These are phyloP conservation scores for Suzukiozyma palmioleophila DNA, from an alignment of 1,139 yeast genomes.

Conservation along the genomic window DNA sequence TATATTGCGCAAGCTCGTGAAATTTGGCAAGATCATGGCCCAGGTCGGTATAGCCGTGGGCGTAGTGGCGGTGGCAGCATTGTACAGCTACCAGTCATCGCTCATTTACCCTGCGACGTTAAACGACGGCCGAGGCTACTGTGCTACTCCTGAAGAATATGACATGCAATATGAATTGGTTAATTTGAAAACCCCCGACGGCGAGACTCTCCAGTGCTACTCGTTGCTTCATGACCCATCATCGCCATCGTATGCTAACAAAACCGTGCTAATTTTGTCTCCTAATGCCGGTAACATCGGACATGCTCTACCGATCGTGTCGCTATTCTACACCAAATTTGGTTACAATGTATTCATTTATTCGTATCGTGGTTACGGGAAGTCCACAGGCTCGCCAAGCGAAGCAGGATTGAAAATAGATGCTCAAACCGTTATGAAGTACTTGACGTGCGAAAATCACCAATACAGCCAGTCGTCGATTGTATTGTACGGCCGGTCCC, in stretches of 20 bases:
- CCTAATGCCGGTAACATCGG: slow-evolving; percentile 99
- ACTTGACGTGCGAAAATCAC: slow-evolving; percentile 48
- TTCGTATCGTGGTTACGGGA: slow-evolving; percentile 91
- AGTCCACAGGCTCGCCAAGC: slow-evolving; percentile 71
- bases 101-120: slow-evolving; percentile 80
- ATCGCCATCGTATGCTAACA: slow-evolving; percentile 42
- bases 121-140: slow-evolving; percentile 70
- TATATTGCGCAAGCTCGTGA: slow-evolving; percentile 8
- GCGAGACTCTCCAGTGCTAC: slow-evolving; percentile 43
- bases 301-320: slow-evolving; percentile 79
- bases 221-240: slow-evolving; percentile 45
- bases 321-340: slow-evolving; percentile 59
- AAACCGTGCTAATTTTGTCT: slow-evolving; percentile 73
- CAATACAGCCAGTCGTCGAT: slow-evolving; percentile 51
- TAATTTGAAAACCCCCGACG: slow-evolving; percentile 63
- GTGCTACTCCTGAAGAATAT: slow-evolving; percentile 74
- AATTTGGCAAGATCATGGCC: slow-evolving; percentile 15
- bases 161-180: slow-evolving; percentile 62
- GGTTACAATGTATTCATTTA: slow-evolving; percentile 79
- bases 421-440: slow-evolving; percentile 69
- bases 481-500: slow-evolving; percentile 79
- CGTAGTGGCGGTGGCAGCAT: slow-evolving; percentile 43
- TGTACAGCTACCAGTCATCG: slow-evolving; percentile 63
- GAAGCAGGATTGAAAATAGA: slow-evolving; percentile 82
- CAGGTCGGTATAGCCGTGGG: slow-evolving; percentile 35